Percentiles rank a stretch among this genome's conserved stretches.
These are phyloP conservation scores for Lecanicillium sp. DNA, from an alignment of 2,329 filamentous ascomycete genomes.

Conservation along the genomic window DNA sequence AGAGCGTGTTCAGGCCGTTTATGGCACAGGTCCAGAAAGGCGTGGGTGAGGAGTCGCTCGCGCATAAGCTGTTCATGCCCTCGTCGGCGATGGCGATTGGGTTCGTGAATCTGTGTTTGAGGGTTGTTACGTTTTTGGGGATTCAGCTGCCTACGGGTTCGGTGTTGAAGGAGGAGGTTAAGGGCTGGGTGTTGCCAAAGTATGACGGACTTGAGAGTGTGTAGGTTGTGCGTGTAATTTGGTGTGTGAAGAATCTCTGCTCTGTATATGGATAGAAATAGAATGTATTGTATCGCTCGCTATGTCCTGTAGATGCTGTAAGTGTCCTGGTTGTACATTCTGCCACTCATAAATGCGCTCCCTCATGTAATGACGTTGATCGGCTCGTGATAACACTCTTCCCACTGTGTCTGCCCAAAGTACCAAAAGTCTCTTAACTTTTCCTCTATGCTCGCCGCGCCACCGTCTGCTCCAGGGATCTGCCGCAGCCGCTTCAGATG, in stretches of 20 bases:
- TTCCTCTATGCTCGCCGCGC: background rate
- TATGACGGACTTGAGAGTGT: background rate
- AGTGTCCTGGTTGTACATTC: no score
- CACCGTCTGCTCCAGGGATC: constrained; percentile 6
- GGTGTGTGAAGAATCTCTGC: no score
- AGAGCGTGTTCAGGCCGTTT: constrained; percentile 38
- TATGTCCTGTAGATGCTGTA: no score
- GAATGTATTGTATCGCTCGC: no score
- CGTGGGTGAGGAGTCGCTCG: constrained; percentile 5
- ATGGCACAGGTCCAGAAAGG: constrained; percentile 30
- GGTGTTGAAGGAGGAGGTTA: constrained; percentile 11
- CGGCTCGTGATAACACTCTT: constrained; percentile 7
- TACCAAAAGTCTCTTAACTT: constrained; percentile 11
- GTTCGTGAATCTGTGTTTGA: background rate
- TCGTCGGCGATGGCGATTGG: constrained; percentile 8
- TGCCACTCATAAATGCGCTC: background rate
- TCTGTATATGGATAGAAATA: no score
- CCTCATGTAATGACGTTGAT: constrained; percentile 9
- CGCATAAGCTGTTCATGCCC: constrained; percentile 3
- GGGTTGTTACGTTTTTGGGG: constrained; percentile 9
- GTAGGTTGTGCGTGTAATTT: background rate
- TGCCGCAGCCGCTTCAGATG: background rate
- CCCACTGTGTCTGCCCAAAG: constrained; percentile 7
- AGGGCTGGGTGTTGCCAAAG: constrained; percentile 12
- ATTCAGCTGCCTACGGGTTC: constrained; percentile 7